Percentiles rank a stretch among this genome's conserved stretches.
Evolutionary conservation across 306 rosid species (phyloP).

Genomic region (Prunus salicina): DNA sequence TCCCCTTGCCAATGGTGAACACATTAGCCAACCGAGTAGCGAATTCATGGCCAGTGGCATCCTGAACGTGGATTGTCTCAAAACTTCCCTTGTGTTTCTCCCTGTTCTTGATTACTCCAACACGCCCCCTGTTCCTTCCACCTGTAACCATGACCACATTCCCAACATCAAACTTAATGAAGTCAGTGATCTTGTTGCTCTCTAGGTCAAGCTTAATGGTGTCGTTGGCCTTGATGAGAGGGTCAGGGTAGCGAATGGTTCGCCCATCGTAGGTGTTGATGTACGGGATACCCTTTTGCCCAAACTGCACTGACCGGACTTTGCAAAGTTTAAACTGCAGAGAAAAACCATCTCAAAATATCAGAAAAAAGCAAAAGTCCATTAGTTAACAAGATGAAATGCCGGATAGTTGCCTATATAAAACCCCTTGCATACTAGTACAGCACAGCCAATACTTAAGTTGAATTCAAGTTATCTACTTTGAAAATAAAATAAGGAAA

Average conservation of each 20-base stretch:
- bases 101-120: constrained; percentile 78
- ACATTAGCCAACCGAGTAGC: constrained; percentile 73
- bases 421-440: no score
- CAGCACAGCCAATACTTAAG: background rate
- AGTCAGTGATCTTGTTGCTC: constrained; percentile 58
- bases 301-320: constrained; percentile 67
- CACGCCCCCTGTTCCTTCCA: constrained; percentile 75
- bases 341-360: background rate
- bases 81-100: constrained; percentile 76
- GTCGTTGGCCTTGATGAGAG: constrained; percentile 64
- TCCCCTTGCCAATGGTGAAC: constrained; percentile 70
- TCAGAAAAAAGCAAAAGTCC: background rate
- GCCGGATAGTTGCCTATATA: background rate
- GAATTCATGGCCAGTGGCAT: constrained; percentile 64
- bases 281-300: constrained; percentile 72
- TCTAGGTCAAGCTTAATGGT: constrained; percentile 68
- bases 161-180: constrained; percentile 77
- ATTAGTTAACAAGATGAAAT: background rate
- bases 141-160: constrained; percentile 80
- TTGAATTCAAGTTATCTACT: background rate
- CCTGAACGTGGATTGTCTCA: constrained; percentile 71
- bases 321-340: constrained; percentile 80
- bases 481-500: background rate
- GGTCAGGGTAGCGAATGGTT: constrained; percentile 81
- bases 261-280: constrained; percentile 72